A percentile compares a stretch with the other conserved stretches of the same genome.
These are phyloP conservation scores for Rostrohypoxylon terebratum DNA, from an alignment of 495 filamentous ascomycete genomes.

Conservation along the genomic window DNA sequence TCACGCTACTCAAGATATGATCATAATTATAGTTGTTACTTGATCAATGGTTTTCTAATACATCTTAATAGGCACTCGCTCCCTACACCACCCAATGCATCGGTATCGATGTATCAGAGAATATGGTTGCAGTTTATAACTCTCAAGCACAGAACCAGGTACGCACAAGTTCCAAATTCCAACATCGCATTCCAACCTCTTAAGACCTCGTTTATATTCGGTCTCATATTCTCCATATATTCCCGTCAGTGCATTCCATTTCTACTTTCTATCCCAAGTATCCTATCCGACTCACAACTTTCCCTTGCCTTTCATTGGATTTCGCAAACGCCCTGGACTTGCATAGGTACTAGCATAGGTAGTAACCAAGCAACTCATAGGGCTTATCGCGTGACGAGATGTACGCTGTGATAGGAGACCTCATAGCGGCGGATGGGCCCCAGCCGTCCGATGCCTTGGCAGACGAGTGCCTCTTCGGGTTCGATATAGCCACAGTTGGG, in stretches of 20 bases:
- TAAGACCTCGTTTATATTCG: neutral
- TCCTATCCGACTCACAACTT: neutral
- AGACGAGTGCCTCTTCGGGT: conserved; percentile 64
- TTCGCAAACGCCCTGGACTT: neutral
- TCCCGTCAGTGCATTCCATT: too few relatives aligned
- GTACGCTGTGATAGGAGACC: conserved; percentile 69
- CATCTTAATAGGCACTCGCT: conserved; percentile 61
- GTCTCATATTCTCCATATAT: neutral
- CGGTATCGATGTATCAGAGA: conserved; percentile 75
- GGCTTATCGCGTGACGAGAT: conserved; percentile 63
- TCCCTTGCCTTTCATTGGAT: neutral
- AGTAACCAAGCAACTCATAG: conserved; percentile 44
- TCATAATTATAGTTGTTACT: neutral
- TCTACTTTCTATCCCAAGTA: neutral
- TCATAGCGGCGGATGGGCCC: conserved; percentile 58
- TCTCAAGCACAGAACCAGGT: conserved; percentile 58
- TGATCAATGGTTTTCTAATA: conserved; percentile 21
- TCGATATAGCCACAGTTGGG: conserved; percentile 74
- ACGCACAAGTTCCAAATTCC: conserved; percentile 6
- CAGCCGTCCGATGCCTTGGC: conserved; percentile 53
- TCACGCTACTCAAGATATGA: neutral
- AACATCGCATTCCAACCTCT: neutral
- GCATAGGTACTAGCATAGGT: neutral
- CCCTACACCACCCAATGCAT: conserved; percentile 70
- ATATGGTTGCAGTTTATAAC: conserved; percentile 73